phyloP scores from a whole-genome alignment of 768 basidiomycete species.

The Plicaturopsis crispa region DNA sequence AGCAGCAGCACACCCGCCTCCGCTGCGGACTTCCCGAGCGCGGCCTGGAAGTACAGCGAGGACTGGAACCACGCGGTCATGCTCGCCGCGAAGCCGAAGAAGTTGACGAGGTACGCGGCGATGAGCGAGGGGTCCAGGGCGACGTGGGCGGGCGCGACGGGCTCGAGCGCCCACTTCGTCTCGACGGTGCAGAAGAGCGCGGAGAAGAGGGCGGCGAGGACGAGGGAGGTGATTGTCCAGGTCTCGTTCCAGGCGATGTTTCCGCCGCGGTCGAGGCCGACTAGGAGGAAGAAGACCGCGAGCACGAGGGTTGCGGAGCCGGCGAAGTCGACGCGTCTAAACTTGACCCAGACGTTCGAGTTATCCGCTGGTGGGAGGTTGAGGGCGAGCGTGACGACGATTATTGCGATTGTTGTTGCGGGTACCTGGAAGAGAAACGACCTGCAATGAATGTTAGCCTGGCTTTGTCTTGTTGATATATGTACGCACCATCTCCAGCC shows the following conservation, averaged over 20 bases:
- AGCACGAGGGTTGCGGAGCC: constrained; percentile 1
- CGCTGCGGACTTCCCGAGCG: constrained; percentile 36
- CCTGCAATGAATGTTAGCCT: constrained; percentile 20
- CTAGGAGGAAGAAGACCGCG: constrained; percentile 6
- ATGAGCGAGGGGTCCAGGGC: constrained; percentile 40
- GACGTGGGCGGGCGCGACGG: constrained; percentile 51
- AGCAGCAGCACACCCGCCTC: constrained; percentile 47
- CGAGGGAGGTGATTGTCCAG: constrained; percentile 28
- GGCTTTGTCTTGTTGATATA: not conserved
- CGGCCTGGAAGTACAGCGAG: constrained; percentile 53
- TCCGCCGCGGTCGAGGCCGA: constrained; percentile 24
- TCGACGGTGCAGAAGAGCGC: constrained; percentile 39
- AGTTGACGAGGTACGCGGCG: constrained; percentile 50
- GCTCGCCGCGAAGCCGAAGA: constrained; percentile 41
- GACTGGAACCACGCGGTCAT: constrained; percentile 44
- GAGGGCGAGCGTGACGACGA: constrained; percentile 46
- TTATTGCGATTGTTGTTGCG: constrained; percentile 42
- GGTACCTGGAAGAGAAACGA: constrained; percentile 58
- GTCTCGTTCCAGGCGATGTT: constrained; percentile 39
- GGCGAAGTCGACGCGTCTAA: constrained; percentile 45
- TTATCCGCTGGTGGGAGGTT: constrained; percentile 37
- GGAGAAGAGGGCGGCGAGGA: constrained; percentile 24
- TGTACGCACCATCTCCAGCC: constrained; percentile 55
- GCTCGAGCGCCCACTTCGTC: constrained; percentile 43
- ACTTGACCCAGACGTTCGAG: constrained; percentile 37